Evolutionary conservation across 805 yeast genomes (phyloP).

Genomic region (Metschnikowia peoriensis): DNA sequence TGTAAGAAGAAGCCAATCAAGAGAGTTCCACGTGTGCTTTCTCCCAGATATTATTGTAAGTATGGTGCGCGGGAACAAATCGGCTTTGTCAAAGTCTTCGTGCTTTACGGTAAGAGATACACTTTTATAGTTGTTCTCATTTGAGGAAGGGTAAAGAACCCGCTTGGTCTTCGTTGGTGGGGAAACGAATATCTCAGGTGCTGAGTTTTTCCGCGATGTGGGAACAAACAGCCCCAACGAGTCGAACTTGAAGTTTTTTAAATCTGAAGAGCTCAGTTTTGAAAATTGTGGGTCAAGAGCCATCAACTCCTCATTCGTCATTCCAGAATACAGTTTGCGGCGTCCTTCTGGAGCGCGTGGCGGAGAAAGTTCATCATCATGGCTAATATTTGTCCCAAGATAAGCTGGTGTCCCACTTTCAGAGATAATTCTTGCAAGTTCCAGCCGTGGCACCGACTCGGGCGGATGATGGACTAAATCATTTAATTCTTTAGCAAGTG

Average conservation of each 20-base stretch:
- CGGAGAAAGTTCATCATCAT: conserved; percentile 6
- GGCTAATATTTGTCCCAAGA: not conserved
- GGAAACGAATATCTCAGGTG: not conserved
- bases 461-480: conserved; percentile 17
- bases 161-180: conserved; percentile 11
- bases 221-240: conserved; percentile 21
- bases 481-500: conserved; percentile 21
- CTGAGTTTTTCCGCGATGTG: conserved; percentile 11
- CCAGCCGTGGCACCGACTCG: conserved; percentile 16
- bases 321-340: conserved; percentile 47
- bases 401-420: not conserved
- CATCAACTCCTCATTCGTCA: conserved; percentile 54
- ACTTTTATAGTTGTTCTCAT: conserved; percentile 43
- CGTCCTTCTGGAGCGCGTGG: conserved; percentile 17
- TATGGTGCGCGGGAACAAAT: conserved; percentile 26
- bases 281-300: conserved; percentile 54
- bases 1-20: conserved; percentile 36
- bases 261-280: conserved; percentile 36
- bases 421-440: conserved; percentile 12
- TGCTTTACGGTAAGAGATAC: conserved; percentile 47
- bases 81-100: conserved; percentile 29
- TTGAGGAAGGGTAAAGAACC: conserved; percentile 28
- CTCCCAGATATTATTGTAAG: conserved; percentile 40
- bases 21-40: conserved; percentile 43
- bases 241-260: conserved; percentile 47